Conservation (phyloP, 1,284 basidiomycete genomes). For the Omphalotus olearius region DNA sequence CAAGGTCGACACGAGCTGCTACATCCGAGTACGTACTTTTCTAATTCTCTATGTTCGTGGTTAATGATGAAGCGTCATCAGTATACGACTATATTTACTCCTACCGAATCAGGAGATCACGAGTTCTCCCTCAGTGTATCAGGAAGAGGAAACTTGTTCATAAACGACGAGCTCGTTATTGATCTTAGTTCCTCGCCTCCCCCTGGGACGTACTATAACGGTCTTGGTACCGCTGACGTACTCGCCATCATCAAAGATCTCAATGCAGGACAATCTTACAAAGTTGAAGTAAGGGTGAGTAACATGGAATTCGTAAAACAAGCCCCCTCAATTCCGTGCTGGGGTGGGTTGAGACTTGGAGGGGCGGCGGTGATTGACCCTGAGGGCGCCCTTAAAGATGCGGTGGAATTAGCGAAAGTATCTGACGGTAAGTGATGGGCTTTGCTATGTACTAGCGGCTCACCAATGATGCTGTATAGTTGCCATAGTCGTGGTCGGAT, state of each 20-base stretch:
- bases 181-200: slow-evolving; percentile 38
- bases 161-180: slow-evolving; percentile 43
- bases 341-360: slow-evolving; percentile 45
- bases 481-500: slow-evolving; percentile 41
- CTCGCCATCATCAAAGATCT: slow-evolving; percentile 29
- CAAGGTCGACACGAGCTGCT: slow-evolving; percentile 36
- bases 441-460: background rate
- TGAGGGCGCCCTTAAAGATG: slow-evolving; percentile 35
- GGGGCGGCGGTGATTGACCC: slow-evolving; percentile 29
- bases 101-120: slow-evolving; percentile 41
- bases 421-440: slow-evolving; percentile 32
- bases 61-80: slow-evolving; percentile 16
- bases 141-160: slow-evolving; percentile 43
- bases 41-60: slow-evolving; percentile 5
- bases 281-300: slow-evolving; percentile 32
- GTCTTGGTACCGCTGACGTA: slow-evolving; percentile 37
- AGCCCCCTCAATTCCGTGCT: slow-evolving; percentile 30
- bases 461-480: slow-evolving; percentile 20
- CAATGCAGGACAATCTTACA: slow-evolving; percentile 31
- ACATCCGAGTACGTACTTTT: slow-evolving; percentile 29
- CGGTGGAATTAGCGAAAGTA: slow-evolving; percentile 35
- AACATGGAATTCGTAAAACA: slow-evolving; percentile 29
- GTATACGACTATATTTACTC: slow-evolving; percentile 38
- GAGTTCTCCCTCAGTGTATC: slow-evolving; percentile 45
- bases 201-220: slow-evolving; percentile 31